Percentiles rank a stretch among this genome's conserved stretches.
Conservation (phyloP, 768 basidiomycete species). For the Mycena latifolia region DNA sequence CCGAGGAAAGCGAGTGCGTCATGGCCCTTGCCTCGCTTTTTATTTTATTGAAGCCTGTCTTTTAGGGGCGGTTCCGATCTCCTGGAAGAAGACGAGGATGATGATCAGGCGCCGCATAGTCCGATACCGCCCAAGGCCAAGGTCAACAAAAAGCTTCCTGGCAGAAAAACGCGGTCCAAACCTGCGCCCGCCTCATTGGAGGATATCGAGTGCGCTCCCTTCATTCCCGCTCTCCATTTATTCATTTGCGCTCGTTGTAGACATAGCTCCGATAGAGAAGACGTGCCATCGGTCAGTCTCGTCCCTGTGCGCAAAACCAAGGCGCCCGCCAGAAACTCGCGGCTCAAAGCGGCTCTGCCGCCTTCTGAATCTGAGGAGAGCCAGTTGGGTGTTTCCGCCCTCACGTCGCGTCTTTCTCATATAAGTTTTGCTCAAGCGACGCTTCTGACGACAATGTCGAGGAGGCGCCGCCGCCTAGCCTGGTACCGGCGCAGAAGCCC, state of each 20-base stretch:
- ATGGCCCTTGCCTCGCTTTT: too few relatives aligned
- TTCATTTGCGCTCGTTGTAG: not conserved
- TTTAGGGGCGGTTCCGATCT: too few relatives aligned
- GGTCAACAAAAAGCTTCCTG: not conserved
- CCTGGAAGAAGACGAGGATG: not conserved
- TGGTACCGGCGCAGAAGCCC: not conserved
- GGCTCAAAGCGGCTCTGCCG: not conserved
- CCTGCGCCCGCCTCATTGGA: not conserved
- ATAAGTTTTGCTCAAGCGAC: not conserved
- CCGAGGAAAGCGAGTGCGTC: too few relatives aligned
- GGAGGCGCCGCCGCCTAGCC: too few relatives aligned
- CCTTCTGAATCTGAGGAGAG: not conserved
- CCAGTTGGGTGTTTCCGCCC: not conserved
- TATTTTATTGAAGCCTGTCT: too few relatives aligned
- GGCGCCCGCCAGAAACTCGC: conserved; percentile 5
- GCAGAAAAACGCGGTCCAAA: conserved; percentile 4
- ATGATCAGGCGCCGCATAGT: not conserved
- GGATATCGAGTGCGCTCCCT: conserved; percentile 12
- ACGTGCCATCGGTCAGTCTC: not conserved
- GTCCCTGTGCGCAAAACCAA: conserved; percentile 1
- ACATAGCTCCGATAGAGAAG: not conserved
- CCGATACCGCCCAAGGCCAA: not conserved
- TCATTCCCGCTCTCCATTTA: not conserved
- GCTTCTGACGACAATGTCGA: conserved; percentile 2
- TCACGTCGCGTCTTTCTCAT: not conserved